A percentile compares a stretch with the other conserved stretches of the same genome.
Conservation (phyloP, 257 asterid genomes). For the Linaria vulgaris region DNA sequence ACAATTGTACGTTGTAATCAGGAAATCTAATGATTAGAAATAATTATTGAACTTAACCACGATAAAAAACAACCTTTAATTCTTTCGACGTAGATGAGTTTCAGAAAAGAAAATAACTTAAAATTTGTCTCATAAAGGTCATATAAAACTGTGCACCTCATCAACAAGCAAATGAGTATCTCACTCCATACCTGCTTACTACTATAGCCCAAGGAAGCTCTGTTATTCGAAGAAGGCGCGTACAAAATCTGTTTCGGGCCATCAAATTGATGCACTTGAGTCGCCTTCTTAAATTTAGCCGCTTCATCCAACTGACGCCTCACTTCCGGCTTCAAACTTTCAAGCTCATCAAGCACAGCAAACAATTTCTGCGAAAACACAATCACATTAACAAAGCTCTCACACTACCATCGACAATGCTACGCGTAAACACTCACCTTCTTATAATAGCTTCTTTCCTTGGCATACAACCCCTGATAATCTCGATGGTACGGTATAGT, state of each 20-base stretch:
- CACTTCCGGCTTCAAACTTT: conserved; percentile 66
- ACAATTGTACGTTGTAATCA: too few relatives aligned
- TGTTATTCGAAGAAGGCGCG: conserved; percentile 35
- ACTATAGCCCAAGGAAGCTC: conserved; percentile 36
- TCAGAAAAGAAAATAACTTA: background rate
- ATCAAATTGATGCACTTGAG: conserved; percentile 40
- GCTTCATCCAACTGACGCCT: conserved; percentile 45
- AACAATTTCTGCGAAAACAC: conserved; percentile 52
- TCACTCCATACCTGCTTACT: conserved; percentile 46
- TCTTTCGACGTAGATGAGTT: background rate
- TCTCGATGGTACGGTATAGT: conserved; percentile 81
- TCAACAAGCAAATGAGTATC: conserved; percentile 7
- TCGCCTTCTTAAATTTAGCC: conserved; percentile 36
- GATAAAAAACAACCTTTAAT: background rate
- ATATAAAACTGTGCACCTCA: background rate
- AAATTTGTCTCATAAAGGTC: background rate
- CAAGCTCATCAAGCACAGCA: conserved; percentile 76
- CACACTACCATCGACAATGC: background rate
- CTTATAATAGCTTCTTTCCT: conserved; percentile 48
- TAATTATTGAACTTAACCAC: too few relatives aligned
- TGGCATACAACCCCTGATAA: conserved; percentile 47
- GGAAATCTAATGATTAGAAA: too few relatives aligned
- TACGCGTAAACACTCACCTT: conserved; percentile 47
- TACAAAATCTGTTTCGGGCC: conserved; percentile 37
- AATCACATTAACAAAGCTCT: conserved; percentile 20